Base-by-base conservation (phyloP, 257 asterid genomes). In the Avicennia marina region DNA sequence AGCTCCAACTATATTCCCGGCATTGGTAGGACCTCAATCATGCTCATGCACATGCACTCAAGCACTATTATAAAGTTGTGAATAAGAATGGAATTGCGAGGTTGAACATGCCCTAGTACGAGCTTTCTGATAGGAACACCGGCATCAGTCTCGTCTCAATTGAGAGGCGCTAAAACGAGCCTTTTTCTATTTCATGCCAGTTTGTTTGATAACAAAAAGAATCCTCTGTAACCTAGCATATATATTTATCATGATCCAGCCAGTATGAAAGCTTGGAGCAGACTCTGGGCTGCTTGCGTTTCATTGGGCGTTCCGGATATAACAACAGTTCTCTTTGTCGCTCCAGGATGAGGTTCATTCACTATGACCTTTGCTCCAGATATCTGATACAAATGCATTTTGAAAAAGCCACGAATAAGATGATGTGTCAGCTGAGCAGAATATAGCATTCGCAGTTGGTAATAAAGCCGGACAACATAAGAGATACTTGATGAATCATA, bases 281-380 rank as follows among this genome's bases (percentile, higher is more conserved):
- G 85, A 78, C 88, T 82, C 73, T 85, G 90, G n/a, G 96, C 96
- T 11, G 81, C 84, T 54, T 73, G 95, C 1, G 85, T 79, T 70
- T 85, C 81, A 56, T 77, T 81, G 3, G 94, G 88, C 15, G 83
- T 78, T 27, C 96, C 96, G 3, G 95, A 78, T 65, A 88, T 78
- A 39, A 83, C 63, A 1, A 88, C 60, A 18, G 58, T 63, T 69
- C 76, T 70, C 53, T 78, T 76, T 17, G 74, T 64, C 47, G 80
- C 60, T 58, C 90, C 88, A 1, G 84, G 75, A n/a, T 2, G 71
- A 17, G 90, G 80, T 62, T 73, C 90, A 10, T 60, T 73, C 56
- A 88, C 65, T 1, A 27, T 15, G 12, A 85, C 95, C 68, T 72
- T 78, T 36, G 96, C 96, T 56, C 96, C 83, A 22, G 95, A 88